phyloP scores from a whole-genome alignment of 768 basidiomycete genomes.

The Podaxis sp. region DNA sequence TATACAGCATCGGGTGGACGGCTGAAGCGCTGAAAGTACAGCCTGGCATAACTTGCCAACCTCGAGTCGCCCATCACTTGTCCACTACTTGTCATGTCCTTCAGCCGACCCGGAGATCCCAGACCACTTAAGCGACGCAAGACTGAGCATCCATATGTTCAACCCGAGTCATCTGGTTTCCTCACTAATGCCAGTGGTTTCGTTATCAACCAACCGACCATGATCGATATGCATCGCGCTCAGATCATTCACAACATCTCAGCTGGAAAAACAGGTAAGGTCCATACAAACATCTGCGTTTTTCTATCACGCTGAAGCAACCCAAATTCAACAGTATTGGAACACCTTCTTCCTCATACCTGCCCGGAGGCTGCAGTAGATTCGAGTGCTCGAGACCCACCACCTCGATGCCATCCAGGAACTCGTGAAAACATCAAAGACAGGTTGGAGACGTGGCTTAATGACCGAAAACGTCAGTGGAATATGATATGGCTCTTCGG shows the following conservation, averaged over 20 bases:
- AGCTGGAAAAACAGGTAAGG: not conserved
- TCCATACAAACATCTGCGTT: not conserved
- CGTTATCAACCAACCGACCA: not conserved
- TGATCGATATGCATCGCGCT: not conserved
- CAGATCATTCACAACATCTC: not conserved
- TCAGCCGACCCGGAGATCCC: too few species aligned
- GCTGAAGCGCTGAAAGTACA: too few species aligned
- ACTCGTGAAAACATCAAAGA: not conserved
- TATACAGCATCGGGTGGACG: too few species aligned
- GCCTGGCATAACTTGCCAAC: too few species aligned
- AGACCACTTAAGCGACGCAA: too few species aligned
- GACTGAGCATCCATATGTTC: too few species aligned
- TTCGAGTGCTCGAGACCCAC: not conserved
- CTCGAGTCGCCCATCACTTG: too few species aligned
- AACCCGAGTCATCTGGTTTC: not conserved
- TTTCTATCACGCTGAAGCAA: not conserved
- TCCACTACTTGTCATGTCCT: too few species aligned
- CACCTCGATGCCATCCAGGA: constrained; percentile 8
- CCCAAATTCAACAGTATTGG: not conserved
- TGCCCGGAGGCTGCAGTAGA: not conserved
- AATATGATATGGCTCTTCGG: constrained; percentile 13
- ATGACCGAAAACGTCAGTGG: not conserved
- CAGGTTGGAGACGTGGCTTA: not conserved
- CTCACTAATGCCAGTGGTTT: not conserved
- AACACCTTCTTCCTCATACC: not conserved